Evolutionary conservation across 108 stramenopile genomes (phyloP).

Genomic region (Licmophora abbreviata): DNA sequence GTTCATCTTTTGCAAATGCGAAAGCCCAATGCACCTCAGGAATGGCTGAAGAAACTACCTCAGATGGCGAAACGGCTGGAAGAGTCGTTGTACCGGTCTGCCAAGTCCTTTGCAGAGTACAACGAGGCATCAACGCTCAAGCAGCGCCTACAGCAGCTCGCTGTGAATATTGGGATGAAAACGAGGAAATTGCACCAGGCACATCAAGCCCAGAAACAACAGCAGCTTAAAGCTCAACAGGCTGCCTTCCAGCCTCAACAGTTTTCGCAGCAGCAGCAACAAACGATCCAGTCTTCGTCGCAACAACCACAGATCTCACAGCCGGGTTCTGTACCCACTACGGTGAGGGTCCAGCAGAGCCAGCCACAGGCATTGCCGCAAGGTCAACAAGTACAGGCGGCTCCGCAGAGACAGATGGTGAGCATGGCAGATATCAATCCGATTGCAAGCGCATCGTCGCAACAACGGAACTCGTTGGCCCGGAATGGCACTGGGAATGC

Average conservation of each 20-base stretch:
- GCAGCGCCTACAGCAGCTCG: slow-evolving; percentile 87
- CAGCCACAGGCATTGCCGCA: slow-evolving; percentile 23
- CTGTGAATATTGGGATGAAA: slow-evolving; percentile 87
- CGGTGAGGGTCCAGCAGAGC: slow-evolving; percentile 8
- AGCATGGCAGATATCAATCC: slow-evolving; percentile 77
- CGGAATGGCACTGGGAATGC: slow-evolving; percentile 7
- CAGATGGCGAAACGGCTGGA: slow-evolving; percentile 96
- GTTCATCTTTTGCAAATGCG: slow-evolving; percentile 89
- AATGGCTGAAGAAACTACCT: slow-evolving; percentile 92
- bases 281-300: slow-evolving; percentile 18
- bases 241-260: slow-evolving; percentile 14
- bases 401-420: slow-evolving; percentile 58
- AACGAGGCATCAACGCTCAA: slow-evolving; percentile 87
- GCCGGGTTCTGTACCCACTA: slow-evolving; percentile 11
- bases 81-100: slow-evolving; percentile 88
- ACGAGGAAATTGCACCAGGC: slow-evolving; percentile 61
- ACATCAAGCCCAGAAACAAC: slow-evolving; percentile 25
- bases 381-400: slow-evolving; percentile 29
- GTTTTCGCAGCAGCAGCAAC: slow-evolving; percentile 10
- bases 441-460: slow-evolving; percentile 37
- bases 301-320: slow-evolving; percentile 17
- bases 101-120: slow-evolving; percentile 84
- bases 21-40: slow-evolving; percentile 90
- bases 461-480: no score
- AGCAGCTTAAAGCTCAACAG: slow-evolving; percentile 15